Conservation (phyloP, 441 rosid genomes). For the Adansonia grandidieri region DNA sequence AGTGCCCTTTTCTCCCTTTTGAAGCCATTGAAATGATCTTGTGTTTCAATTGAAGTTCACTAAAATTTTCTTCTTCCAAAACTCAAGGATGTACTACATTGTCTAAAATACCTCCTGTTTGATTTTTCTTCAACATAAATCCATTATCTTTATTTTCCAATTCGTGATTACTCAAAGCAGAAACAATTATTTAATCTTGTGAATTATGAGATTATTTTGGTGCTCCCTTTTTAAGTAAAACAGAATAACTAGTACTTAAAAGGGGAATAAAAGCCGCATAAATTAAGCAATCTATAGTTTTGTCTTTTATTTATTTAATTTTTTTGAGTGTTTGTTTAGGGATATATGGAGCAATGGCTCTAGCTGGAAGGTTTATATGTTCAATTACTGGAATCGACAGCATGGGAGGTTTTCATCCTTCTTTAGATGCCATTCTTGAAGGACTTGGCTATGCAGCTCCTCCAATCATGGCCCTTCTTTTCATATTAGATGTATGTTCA, state of each 20-base stretch:
- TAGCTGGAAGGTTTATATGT: conserved; percentile 84
- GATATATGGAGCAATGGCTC: conserved; percentile 85
- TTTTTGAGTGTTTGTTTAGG: conserved; percentile 41
- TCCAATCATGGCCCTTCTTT: conserved; percentile 92
- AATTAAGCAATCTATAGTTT: not conserved
- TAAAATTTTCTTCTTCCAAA: not conserved
- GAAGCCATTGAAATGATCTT: not conserved
- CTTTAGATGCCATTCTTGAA: conserved; percentile 70
- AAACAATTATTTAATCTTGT: not conserved
- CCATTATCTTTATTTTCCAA: not conserved
- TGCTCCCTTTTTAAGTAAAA: not conserved
- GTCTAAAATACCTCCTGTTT: not conserved
- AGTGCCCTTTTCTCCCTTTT: not conserved
- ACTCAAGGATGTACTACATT: not conserved
- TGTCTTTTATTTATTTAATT: not conserved
- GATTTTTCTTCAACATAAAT: not conserved
- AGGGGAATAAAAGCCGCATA: not conserved
- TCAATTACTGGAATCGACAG: conserved; percentile 76
- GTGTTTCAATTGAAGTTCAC: not conserved
- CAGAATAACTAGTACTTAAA: not conserved
- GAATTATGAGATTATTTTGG: not conserved
- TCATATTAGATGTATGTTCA: conserved; percentile 79
- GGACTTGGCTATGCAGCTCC: conserved; percentile 94
- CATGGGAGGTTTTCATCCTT: conserved; percentile 75
- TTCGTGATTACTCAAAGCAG: not conserved